Base-by-base conservation (phyloP, 768 basidiomycete species). In the Leucosporidium creatinivorum region DNA sequence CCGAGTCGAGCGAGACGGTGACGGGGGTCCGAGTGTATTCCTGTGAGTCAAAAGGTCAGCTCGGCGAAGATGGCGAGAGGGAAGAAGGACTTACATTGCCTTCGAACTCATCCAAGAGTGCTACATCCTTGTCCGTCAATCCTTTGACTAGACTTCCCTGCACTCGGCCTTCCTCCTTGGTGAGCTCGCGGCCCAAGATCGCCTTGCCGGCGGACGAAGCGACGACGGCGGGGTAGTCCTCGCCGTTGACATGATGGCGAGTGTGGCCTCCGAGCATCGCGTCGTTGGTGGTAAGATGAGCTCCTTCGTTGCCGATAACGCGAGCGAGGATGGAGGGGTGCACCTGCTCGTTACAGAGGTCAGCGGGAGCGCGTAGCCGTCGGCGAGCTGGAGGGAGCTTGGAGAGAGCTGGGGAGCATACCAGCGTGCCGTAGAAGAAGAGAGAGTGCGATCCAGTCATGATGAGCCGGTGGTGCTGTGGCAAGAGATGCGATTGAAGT, bases 151-250 rank as follows among this genome's bases (percentile, higher is more conserved):
- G 75, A 4, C 87, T 87, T 15, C 93, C 93, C 56, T 87, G 83
- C 0, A 94, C 91, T 25, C 81, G 84, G 55, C 81, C 81, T 58
- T 92, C 88, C 59, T 89, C 86, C 1, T 71, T 76, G 2, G 76
- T 75, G n/a, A 90, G 79, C 10, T 84, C 81, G 17, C 79, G 78
- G 5, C 63, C 75, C 48, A 87, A 82, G 17, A 89, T 76, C 2
- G 67, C 50, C 50, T 79, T 75, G 51, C 85, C 84, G 65, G 80
- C 78, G 6, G 79, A 77, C 62, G 83, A 83, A 1, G 88, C 85
- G 17, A 94, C 75, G 30, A 96, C 82, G 0, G 86, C 93, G 0
- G 93, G 93, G 75, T 94, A 97, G 75, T 92, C 91, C 36, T 66
- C 48, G 9, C 68, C 87, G 76, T 85, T 84, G 68, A 93, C 84